Conservation (phyloP, 2,329 filamentous ascomycete genomes). For the Akanthomyces uredinophilus region DNA sequence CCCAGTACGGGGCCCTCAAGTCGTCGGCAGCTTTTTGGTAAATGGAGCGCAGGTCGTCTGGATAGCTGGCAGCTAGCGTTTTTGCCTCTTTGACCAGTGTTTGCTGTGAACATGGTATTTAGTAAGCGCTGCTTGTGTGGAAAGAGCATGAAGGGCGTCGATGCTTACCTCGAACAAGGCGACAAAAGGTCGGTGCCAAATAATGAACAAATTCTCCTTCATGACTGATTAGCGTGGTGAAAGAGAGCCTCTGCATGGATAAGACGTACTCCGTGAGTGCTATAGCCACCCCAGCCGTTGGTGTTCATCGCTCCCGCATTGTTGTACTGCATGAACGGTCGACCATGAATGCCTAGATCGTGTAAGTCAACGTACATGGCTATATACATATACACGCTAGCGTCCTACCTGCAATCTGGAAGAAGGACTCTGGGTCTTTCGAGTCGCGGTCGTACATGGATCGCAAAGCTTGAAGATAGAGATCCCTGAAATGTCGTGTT, state of each 20-base stretch:
- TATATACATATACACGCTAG: background rate
- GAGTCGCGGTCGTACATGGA: slow-evolving; percentile 38
- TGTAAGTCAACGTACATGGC: background rate
- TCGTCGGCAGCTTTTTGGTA: slow-evolving; percentile 42
- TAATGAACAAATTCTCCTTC: slow-evolving; percentile 43
- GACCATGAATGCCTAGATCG: slow-evolving; percentile 36
- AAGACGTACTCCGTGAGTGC: slow-evolving; percentile 41
- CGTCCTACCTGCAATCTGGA: slow-evolving; percentile 41
- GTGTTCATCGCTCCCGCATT: slow-evolving; percentile 28
- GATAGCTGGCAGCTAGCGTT: slow-evolving; percentile 41
- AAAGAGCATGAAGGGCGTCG: background rate
- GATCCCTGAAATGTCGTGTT: slow-evolving; percentile 34
- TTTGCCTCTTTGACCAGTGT: slow-evolving; percentile 42
- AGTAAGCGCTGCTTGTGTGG: no score
- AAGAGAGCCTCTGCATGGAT: background rate
- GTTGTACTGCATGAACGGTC: slow-evolving; percentile 39
- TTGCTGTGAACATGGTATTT: slow-evolving; percentile 37
- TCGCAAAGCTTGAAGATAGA: slow-evolving; percentile 43
- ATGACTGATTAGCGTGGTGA: background rate
- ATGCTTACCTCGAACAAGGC: slow-evolving; percentile 46
- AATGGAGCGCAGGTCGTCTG: slow-evolving; percentile 23
- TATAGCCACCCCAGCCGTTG: slow-evolving; percentile 37
- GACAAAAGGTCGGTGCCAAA: slow-evolving; percentile 54
- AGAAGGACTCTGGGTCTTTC: slow-evolving; percentile 43
- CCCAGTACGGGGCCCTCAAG: slow-evolving; percentile 49